Conservation (phyloP, 2,329 filamentous ascomycete genomes). For the Pyrenophora tritici-repentis region DNA sequence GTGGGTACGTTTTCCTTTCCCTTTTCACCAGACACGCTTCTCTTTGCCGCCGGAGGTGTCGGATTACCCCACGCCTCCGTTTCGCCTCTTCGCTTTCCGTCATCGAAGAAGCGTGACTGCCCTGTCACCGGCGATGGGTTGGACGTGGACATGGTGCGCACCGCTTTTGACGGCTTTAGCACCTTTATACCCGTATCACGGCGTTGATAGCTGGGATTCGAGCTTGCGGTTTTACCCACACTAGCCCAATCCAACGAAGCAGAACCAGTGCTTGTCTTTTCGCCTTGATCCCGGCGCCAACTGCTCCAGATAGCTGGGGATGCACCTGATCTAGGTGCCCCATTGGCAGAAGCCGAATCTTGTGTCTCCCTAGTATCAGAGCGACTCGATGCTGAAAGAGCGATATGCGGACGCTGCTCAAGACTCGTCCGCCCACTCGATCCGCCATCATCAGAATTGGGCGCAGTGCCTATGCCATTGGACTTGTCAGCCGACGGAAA, state of each 20-base stretch:
- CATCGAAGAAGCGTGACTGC: conserved; percentile 57
- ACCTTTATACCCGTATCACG: conserved; percentile 85
- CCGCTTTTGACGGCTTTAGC: conserved; percentile 74
- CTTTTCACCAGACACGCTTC: conserved; percentile 37
- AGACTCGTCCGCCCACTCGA: conserved; percentile 37
- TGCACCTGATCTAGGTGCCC: conserved; percentile 34
- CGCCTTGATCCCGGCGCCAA: conserved; percentile 52
- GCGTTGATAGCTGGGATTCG: conserved; percentile 68
- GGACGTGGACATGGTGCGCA: conserved; percentile 53
- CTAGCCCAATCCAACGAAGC: conserved; percentile 58
- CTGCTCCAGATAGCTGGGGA: conserved; percentile 55
- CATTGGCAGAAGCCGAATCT: conserved; percentile 24
- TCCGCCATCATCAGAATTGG: conserved; percentile 37
- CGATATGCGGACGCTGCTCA: conserved; percentile 36
- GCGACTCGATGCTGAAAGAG: conserved; percentile 23
- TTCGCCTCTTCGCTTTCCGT: conserved; percentile 49
- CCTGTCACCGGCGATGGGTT: conserved; percentile 34
- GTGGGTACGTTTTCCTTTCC: conserved; percentile 45
- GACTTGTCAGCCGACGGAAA: conserved; percentile 10
- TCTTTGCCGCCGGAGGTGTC: conserved; percentile 32
- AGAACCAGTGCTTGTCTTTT: conserved; percentile 37
- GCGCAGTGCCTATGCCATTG: conserved; percentile 20
- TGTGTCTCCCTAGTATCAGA: conserved; percentile 29
- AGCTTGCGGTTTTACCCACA: conserved; percentile 60
- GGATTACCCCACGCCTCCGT: conserved; percentile 17